phyloP scores from a whole-genome alignment of 1,284 basidiomycete genomes.

The Ustilago shanxiensis region DNA sequence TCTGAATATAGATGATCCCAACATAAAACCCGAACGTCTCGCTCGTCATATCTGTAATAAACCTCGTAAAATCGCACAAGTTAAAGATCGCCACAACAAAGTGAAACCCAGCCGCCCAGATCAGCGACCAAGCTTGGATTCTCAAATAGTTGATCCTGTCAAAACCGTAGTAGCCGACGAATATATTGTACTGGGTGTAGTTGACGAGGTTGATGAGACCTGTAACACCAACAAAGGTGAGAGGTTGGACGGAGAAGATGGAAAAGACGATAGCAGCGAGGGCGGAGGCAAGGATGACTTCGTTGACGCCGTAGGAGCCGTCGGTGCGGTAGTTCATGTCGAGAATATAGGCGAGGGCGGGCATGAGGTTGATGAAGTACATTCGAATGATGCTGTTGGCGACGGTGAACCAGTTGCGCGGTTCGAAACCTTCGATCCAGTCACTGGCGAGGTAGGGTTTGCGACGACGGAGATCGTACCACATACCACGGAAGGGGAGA shows the following conservation, averaged over 20 bases:
- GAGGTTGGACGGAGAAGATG: constrained; percentile 87
- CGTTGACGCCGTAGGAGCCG: constrained; percentile 87
- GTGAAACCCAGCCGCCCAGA: constrained; percentile 93
- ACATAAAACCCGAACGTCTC: constrained; percentile 87
- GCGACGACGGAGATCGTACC: constrained; percentile 80
- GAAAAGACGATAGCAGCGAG: constrained; percentile 93
- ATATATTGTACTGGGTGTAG: constrained; percentile 68
- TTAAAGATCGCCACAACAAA: constrained; percentile 88
- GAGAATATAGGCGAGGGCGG: constrained; percentile 90
- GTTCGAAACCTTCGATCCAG: constrained; percentile 59
- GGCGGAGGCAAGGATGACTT: constrained; percentile 74
- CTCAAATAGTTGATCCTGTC: constrained; percentile 58
- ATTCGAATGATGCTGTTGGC: constrained; percentile 58
- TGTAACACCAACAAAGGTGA: constrained; percentile 93
- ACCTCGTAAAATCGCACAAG: constrained; percentile 71
- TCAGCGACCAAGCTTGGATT: constrained; percentile 79
- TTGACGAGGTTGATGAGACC: constrained; percentile 74
- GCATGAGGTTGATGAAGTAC: constrained; percentile 76
- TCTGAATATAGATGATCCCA: constrained; percentile 70
- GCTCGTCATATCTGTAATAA: constrained; percentile 81
- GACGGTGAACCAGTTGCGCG: constrained; percentile 58
- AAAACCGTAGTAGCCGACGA: constrained; percentile 64
- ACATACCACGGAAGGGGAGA: constrained; percentile 79
- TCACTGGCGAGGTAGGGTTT: constrained; percentile 77
- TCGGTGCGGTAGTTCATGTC: constrained; percentile 90